A percentile compares a stretch with the other conserved stretches of the same genome.
Conservation (phyloP, 345 rosid genomes). For the Capsella bursapastoris region DNA sequence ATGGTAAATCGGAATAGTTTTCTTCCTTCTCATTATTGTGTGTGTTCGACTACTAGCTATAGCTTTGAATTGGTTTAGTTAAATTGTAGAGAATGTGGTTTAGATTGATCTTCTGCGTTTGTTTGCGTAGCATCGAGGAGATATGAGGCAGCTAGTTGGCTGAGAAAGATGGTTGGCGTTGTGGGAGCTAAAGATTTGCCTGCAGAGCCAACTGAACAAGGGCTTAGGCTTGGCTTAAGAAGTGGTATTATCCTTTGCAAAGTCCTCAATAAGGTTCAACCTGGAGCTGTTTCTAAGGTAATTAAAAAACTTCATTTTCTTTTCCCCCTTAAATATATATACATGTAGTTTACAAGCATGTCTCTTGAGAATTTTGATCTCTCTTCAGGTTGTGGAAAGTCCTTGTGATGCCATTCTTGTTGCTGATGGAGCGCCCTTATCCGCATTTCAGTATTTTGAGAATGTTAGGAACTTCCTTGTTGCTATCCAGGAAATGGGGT, state of each 20-base stretch:
- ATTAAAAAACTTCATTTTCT: too few relatives aligned
- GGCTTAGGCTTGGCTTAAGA: constrained; percentile 78
- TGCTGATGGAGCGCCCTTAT: constrained; percentile 86
- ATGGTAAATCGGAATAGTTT: neutral
- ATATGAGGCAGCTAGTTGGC: constrained; percentile 82
- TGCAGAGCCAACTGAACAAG: constrained; percentile 86
- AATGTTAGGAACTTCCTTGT: constrained; percentile 88
- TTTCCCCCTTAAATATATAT: too few relatives aligned
- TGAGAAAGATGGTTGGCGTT: constrained; percentile 78
- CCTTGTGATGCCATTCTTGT: constrained; percentile 72
- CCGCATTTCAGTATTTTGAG: constrained; percentile 90
- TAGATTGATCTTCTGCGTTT: constrained; percentile 24
- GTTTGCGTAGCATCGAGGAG: constrained; percentile 66
- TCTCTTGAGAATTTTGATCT: constrained; percentile 13
- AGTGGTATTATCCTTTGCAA: constrained; percentile 89
- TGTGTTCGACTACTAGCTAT: neutral
- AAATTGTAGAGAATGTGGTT: neutral
- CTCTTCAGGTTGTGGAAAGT: constrained; percentile 73
- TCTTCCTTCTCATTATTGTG: neutral
- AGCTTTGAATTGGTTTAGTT: constrained; percentile 9
- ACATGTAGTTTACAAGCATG: too few relatives aligned
- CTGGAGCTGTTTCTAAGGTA: constrained; percentile 84
- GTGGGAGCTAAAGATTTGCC: constrained; percentile 85
- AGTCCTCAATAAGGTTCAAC: constrained; percentile 75
- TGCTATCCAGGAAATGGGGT: constrained; percentile 68